phyloP scores from a whole-genome alignment of 208 protist genomes.

The Naegleria lovaniensis region DNA sequence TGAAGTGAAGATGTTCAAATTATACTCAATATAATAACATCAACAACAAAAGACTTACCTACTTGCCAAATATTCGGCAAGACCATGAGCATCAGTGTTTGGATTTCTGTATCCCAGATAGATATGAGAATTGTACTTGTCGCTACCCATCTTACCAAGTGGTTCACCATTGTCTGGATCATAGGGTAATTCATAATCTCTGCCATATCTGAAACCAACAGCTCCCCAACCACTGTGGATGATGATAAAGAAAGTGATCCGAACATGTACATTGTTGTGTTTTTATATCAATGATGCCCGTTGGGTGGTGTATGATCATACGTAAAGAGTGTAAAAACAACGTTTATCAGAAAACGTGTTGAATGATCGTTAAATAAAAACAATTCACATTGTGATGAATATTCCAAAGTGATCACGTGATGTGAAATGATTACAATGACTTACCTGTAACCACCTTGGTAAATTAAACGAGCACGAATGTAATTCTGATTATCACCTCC shows the following conservation, averaged over 20 bases:
- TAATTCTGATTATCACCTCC: background rate
- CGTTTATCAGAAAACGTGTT: too few relatives aligned
- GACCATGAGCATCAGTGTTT: background rate
- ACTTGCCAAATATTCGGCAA: background rate
- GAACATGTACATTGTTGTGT: too few relatives aligned
- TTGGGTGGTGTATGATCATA: too few relatives aligned
- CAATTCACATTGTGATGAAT: too few relatives aligned
- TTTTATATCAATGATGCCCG: too few relatives aligned
- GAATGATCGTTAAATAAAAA: too few relatives aligned
- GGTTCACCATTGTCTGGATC: background rate
- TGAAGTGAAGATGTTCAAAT: background rate
- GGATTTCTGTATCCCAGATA: background rate
- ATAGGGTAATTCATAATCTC: background rate
- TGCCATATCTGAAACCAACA: background rate
- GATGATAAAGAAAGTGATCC: too few relatives aligned
- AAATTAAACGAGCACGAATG: background rate
- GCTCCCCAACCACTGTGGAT: background rate
- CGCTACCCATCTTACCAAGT: background rate
- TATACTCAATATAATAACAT: background rate
- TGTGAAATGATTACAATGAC: too few relatives aligned
- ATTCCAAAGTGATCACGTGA: background rate
- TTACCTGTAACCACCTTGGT: background rate
- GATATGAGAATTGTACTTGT: background rate
- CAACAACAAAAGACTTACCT: background rate
- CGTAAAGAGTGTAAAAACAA: too few relatives aligned